A percentile compares a stretch with the other conserved stretches of the same genome.
phyloP scores from a whole-genome alignment of 2,329 filamentous ascomycete species.

The Pseudogymnoascus sp. region DNA sequence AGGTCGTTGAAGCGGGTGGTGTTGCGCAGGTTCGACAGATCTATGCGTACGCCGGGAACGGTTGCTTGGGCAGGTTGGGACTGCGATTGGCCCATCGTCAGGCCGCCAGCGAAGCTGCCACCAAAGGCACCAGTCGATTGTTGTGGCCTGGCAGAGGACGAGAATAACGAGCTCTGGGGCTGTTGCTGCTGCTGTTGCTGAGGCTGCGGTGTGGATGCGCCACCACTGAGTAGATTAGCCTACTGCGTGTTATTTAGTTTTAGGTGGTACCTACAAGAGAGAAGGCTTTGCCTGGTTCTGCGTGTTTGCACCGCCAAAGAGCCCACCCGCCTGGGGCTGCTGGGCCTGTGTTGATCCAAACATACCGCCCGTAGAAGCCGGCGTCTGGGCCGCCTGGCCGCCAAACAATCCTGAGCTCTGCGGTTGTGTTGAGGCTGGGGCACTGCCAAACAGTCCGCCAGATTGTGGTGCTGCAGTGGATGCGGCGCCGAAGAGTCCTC shows the following conservation, averaged over 20 bases:
- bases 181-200: slow-evolving; percentile 22
- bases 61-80: slow-evolving; percentile 39
- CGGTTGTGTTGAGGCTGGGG: slow-evolving; percentile 18
- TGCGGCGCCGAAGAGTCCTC: slow-evolving; percentile 29
- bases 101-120: slow-evolving; percentile 27
- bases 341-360: slow-evolving; percentile 24
- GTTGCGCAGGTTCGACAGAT: slow-evolving; percentile 68
- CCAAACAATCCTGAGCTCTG: slow-evolving; percentile 27
- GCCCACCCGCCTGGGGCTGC: slow-evolving; percentile 13
- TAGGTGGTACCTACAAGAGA: slow-evolving; percentile 25
- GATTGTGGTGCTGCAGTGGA: slow-evolving; percentile 18
- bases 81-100: slow-evolving; percentile 42
- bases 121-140: slow-evolving; percentile 11
- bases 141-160: slow-evolving; percentile 29
- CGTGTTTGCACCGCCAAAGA: slow-evolving; percentile 20
- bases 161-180: slow-evolving; percentile 19
- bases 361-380: slow-evolving; percentile 24
- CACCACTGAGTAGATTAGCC: slow-evolving; percentile 18
- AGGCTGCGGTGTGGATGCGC: slow-evolving; percentile 22
- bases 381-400: slow-evolving; percentile 22
- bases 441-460: slow-evolving; percentile 24
- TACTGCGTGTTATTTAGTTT: slow-evolving; percentile 13
- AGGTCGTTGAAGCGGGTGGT: slow-evolving; percentile 92
- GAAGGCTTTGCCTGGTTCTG: slow-evolving; percentile 25
- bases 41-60: slow-evolving; percentile 68